Conservation (phyloP, 495 filamentous ascomycete genomes). For the Penicillium ucsense region DNA sequence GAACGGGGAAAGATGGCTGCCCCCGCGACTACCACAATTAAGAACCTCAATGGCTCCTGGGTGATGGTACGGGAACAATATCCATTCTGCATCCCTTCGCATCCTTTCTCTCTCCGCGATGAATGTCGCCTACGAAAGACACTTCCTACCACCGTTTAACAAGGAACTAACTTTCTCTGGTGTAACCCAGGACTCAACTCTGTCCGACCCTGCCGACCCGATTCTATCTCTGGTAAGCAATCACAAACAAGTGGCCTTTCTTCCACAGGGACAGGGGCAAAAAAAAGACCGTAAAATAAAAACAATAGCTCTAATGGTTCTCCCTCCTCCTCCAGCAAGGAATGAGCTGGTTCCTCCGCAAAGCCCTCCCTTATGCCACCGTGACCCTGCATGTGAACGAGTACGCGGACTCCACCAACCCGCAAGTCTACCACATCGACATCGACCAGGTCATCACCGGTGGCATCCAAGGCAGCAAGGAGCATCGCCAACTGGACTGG, state of each 20-base stretch:
- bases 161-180: neutral
- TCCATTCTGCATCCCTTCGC: too few relatives aligned
- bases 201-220: slow-evolving; percentile 62
- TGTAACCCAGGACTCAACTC: slow-evolving; percentile 59
- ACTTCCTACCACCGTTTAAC: neutral
- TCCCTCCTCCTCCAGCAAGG: slow-evolving; percentile 47
- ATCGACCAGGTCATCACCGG: slow-evolving; percentile 70
- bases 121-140: neutral
- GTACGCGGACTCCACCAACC: slow-evolving; percentile 39
- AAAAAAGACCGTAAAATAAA: too few relatives aligned
- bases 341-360: slow-evolving; percentile 74
- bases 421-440: slow-evolving; percentile 58
- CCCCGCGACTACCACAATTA: slow-evolving; percentile 59
- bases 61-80: slow-evolving; percentile 49
- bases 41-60: slow-evolving; percentile 69
- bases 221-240: slow-evolving; percentile 53
- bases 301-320: too few relatives aligned
- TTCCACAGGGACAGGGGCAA: too few relatives aligned
- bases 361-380: slow-evolving; percentile 59
- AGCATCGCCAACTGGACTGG: slow-evolving; percentile 66
- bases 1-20: slow-evolving; percentile 60
- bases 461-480: slow-evolving; percentile 62
- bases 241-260: neutral
- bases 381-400: slow-evolving; percentile 62
- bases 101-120: neutral